These are phyloP conservation scores for Nothophoma quercina DNA, from an alignment of 2,329 filamentous ascomycete genomes.

Conservation along the genomic window DNA sequence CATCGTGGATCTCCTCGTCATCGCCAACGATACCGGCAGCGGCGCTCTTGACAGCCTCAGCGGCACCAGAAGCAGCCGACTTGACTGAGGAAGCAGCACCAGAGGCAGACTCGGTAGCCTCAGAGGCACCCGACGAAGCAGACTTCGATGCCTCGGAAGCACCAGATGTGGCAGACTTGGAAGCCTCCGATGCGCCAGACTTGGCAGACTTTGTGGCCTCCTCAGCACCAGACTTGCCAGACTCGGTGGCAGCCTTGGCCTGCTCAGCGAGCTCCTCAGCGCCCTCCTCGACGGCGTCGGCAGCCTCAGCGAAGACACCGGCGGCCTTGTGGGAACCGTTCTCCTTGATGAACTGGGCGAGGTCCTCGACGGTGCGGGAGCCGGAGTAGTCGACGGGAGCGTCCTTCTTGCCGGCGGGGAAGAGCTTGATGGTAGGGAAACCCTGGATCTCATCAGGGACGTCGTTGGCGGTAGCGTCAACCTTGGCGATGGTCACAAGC, in stretches of 20 bases:
- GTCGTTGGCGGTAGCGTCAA: conserved; percentile 95
- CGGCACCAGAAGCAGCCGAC: conserved; percentile 49
- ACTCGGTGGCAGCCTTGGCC: conserved; percentile 49
- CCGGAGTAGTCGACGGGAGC: conserved; percentile 87
- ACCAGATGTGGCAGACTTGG: conserved; percentile 55
- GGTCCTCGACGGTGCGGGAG: conserved; percentile 87
- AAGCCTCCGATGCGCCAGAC: conserved; percentile 46
- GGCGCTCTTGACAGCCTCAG: conserved; percentile 48
- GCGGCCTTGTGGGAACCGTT: conserved; percentile 89
- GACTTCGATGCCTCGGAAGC: conserved; percentile 46
- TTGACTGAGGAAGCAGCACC: conserved; percentile 35
- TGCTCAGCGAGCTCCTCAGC: conserved; percentile 51
- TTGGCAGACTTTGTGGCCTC: conserved; percentile 58
- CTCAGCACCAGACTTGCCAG: conserved; percentile 47
- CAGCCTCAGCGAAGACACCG: conserved; percentile 66
- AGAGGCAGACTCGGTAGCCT: conserved; percentile 35
- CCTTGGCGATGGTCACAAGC: conserved; percentile 80
- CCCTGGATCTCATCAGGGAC: conserved; percentile 96
- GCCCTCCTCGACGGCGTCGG: conserved; percentile 57
- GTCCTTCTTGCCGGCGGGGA: conserved; percentile 87
- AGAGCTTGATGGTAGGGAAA: conserved; percentile 99
- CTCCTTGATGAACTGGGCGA: conserved; percentile 91
- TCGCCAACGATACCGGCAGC: conserved; percentile 48
- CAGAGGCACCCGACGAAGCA: conserved; percentile 46
- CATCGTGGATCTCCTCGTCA: conserved; percentile 65